Evolutionary conservation across 495 filamentous ascomycete genomes (phyloP).

Genomic region (Stereocaulon alpinum): DNA sequence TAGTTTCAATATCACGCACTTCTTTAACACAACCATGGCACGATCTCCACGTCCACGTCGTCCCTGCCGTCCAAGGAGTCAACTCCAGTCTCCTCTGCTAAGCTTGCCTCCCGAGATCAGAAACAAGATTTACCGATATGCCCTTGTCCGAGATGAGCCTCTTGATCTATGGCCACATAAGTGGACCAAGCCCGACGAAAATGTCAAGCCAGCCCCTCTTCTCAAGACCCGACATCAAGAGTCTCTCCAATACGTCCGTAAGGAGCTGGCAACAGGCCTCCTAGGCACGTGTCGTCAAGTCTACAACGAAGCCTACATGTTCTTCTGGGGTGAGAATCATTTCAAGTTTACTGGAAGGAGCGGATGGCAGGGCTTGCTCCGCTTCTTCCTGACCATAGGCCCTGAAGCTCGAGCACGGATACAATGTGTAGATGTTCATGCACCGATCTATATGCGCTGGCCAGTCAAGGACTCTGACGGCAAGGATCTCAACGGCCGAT

Average conservation of each 20-base stretch:
- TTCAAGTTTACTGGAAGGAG: slow-evolving; percentile 20
- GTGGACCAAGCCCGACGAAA: slow-evolving; percentile 11
- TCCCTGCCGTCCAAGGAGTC: slow-evolving; percentile 3
- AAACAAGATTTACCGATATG: slow-evolving; percentile 30
- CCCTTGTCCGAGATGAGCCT: slow-evolving; percentile 19
- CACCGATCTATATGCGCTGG: slow-evolving; percentile 20
- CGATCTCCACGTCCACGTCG: slow-evolving; percentile 8
- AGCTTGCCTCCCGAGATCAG: slow-evolving; percentile 32
- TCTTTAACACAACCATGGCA: background rate
- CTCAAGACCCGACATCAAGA: slow-evolving; percentile 20
- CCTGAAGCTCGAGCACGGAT: slow-evolving; percentile 17
- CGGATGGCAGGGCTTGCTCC: slow-evolving; percentile 21
- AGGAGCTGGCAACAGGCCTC: slow-evolving; percentile 19
- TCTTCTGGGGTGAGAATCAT: slow-evolving; percentile 19
- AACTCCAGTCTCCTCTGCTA: slow-evolving; percentile 28
- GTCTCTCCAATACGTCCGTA: slow-evolving; percentile 17
- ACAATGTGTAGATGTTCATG: slow-evolving; percentile 15
- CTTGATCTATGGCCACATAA: slow-evolving; percentile 23
- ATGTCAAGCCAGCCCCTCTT: slow-evolving; percentile 1
- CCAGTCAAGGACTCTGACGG: slow-evolving; percentile 15
- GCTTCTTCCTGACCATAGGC: slow-evolving; percentile 22
- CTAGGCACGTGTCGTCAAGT: slow-evolving; percentile 19
- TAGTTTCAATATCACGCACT: background rate
- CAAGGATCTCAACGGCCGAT: slow-evolving; percentile 20
- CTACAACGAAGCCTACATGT: slow-evolving; percentile 11